phyloP scores from a whole-genome alignment of 129 eudicot species.

The Centella asiatica region DNA sequence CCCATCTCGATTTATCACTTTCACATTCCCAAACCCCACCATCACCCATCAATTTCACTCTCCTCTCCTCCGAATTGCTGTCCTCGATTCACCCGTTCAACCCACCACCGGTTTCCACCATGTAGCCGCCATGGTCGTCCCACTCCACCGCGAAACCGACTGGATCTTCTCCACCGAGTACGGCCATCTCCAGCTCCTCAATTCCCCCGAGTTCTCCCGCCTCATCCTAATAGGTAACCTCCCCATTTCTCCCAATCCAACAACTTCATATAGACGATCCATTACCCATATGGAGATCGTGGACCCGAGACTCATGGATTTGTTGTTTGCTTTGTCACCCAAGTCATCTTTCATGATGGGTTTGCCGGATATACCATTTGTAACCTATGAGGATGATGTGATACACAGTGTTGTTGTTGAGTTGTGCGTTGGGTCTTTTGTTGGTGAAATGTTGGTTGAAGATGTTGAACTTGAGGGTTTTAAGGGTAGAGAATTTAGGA shows the following conservation, averaged over 20 bases:
- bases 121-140: constrained; percentile 76
- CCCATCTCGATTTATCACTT: constrained; percentile 70
- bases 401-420: constrained; percentile 36
- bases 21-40: constrained; percentile 55
- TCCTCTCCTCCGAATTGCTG: constrained; percentile 53
- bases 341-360: constrained; percentile 29
- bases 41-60: constrained; percentile 18
- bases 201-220: constrained; percentile 47
- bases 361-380: constrained; percentile 33
- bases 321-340: constrained; percentile 60
- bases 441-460: constrained; percentile 76
- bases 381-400: constrained; percentile 60
- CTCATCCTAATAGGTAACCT: constrained; percentile 53
- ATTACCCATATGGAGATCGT: constrained; percentile 3
- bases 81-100: constrained; percentile 62
- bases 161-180: constrained; percentile 73
- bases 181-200: constrained; percentile 73
- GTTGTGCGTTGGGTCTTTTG: constrained; percentile 40
- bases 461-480: constrained; percentile 50
- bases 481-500: constrained; percentile 41
- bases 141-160: constrained; percentile 57
- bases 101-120: constrained; percentile 16
- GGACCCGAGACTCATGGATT: constrained; percentile 24
- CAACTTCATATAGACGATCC: constrained; percentile 25
- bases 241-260: constrained; percentile 15